Percentiles rank a stretch among this genome's conserved stretches.
phyloP scores from a whole-genome alignment of 805 yeast species.

The Candida methanosorbosa region DNA sequence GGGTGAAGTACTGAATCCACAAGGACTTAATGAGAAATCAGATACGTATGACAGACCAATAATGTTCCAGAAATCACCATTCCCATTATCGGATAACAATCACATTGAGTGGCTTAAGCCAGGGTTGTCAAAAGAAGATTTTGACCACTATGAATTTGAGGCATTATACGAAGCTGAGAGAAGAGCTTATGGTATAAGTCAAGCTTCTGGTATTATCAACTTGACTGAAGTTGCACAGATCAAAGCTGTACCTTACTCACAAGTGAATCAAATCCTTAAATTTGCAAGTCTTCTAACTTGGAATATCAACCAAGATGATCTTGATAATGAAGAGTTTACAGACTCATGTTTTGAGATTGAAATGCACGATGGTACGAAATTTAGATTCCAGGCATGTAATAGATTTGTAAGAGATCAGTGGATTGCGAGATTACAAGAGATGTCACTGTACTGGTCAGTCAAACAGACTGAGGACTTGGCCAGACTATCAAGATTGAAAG shows the following conservation, averaged over 20 bases:
- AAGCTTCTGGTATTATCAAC: slow-evolving; percentile 57
- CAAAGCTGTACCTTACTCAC: slow-evolving; percentile 18
- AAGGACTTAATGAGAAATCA: slow-evolving; percentile 12
- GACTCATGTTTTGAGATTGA: slow-evolving; percentile 48
- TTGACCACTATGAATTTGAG: slow-evolving; percentile 38
- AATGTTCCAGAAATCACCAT: slow-evolving; percentile 45
- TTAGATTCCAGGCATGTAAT: slow-evolving; percentile 51
- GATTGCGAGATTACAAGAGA: slow-evolving; percentile 41
- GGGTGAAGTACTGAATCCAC: slow-evolving; percentile 21
- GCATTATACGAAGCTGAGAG: slow-evolving; percentile 66
- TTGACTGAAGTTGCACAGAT: slow-evolving; percentile 39
- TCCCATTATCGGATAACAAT: slow-evolving; percentile 36
- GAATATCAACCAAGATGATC: slow-evolving; percentile 10
- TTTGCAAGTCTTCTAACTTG: slow-evolving; percentile 23
- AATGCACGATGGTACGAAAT: slow-evolving; percentile 33
- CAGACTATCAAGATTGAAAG: slow-evolving; percentile 28
- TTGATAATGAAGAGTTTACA: slow-evolving; percentile 16
- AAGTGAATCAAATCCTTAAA: slow-evolving; percentile 17
- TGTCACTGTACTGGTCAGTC: slow-evolving; percentile 52
- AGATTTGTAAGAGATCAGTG: slow-evolving; percentile 48
- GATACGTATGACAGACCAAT: slow-evolving; percentile 24
- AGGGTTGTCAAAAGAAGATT: slow-evolving; percentile 26
- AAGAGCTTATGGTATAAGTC: slow-evolving; percentile 42
- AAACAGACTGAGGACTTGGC: slow-evolving; percentile 33
- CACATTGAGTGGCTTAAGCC: slow-evolving; percentile 59